Percentiles rank a stretch among this genome's conserved stretches.
Conservation (phyloP, 305 asterid genomes). For the Fraxinus velutina region DNA sequence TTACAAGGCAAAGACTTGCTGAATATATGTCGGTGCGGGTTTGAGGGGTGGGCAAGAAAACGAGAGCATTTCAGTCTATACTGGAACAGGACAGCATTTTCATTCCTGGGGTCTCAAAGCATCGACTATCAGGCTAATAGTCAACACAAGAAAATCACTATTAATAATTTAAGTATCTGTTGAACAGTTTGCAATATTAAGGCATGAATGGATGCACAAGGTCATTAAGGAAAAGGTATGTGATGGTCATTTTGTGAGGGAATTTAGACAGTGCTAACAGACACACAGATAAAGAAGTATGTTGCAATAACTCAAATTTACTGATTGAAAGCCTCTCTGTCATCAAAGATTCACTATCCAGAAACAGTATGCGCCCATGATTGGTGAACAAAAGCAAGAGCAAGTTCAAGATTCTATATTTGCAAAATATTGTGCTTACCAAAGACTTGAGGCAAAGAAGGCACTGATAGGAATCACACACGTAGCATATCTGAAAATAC, state of each 20-base stretch:
- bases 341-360: neutral
- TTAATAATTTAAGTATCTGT: neutral
- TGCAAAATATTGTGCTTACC: slow-evolving; percentile 51
- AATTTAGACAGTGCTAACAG: neutral
- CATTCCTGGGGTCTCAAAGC: neutral
- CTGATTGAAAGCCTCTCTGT: neutral
- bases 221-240: slow-evolving; percentile 16
- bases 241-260: slow-evolving; percentile 2
- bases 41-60: neutral
- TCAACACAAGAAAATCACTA: neutral
- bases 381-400: neutral
- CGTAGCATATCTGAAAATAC: slow-evolving; percentile 73
- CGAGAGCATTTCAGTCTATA: neutral
- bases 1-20: neutral
- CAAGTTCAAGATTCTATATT: slow-evolving; percentile 10
- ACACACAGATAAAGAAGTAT: neutral
- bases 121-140: neutral
- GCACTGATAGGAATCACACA: slow-evolving; percentile 95
- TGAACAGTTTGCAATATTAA: slow-evolving; percentile 9
- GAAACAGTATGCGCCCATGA: neutral
- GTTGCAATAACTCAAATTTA: neutral
- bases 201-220: neutral
- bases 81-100: neutral
- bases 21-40: neutral
- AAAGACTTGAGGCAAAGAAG: slow-evolving; percentile 79